Base-by-base conservation (phyloP, 257 asterid species). In the Forsythia suspensa region DNA sequence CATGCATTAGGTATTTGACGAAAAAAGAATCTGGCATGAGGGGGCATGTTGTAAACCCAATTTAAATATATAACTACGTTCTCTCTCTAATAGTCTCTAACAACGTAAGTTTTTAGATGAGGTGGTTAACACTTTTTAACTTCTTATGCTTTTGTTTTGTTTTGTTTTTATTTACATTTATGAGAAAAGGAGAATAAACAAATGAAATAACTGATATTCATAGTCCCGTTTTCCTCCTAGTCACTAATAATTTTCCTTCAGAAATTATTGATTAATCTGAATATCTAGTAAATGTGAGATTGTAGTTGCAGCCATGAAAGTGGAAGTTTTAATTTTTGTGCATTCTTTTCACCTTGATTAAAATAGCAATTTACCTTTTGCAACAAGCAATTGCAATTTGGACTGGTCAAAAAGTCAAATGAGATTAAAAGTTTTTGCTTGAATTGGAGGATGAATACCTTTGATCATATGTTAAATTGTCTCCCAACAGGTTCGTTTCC, bases 401-500 rank as follows among this genome's bases (percentile, higher is more conserved):
- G 48, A 70, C 75, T 73, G 74, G 57, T 84, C 66, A 20, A 44
- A 68, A 48, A 38, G 42, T 51, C 48, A 76, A 8, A 24, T 73
- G 66, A 71, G 79, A 75, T 75, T 79, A 39, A 76, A 77, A 70
- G 41, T 68, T 21, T 29, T 75, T 85, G 82, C 70, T 71, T 59
- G 76, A 74, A 79, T 77, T 38, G 57, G 46, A 68, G 68, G 73
- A 72, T 78, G 68, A 69, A 57, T 46, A 80, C 73, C 78, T 20
- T 59, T 85, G 63, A 80, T 74, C 79, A 39, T 71, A 79, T 69
- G 76, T 74, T 57, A 29, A 59, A 63, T 66, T 74, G 44, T 77
- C 44, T 80, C 41, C 71, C 76, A 38, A 83, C 93, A 96, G 99
- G 99, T 96, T 86, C 98, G 98, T 69, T 96, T 96, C 92, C 97